Evolutionary conservation across 345 rosid species (phyloP), one percentile per base, ranked within the genome.

Genomic region (Passiflora organensis): DNA sequence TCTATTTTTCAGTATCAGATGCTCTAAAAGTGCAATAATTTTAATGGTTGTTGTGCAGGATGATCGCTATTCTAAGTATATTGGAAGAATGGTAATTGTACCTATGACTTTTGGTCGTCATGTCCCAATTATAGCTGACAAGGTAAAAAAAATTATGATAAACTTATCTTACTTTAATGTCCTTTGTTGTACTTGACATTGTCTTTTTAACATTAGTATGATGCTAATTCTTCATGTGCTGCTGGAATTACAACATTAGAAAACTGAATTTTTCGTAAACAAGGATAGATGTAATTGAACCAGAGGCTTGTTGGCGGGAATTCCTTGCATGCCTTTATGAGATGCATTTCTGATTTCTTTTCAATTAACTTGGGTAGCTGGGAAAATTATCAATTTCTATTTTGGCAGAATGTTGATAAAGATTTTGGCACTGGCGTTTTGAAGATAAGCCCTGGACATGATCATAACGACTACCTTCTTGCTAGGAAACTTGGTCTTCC

Each of bases 371-470:
- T 28, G 34, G 8, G 8, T 28, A 28, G 34, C 8, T 28, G 34
- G 34, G 34, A 2, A 8, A 28, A 28, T 28, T 3, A 2, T 2
- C 8, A 36, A 20, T 42, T 49, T 32, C 53, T 55, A 44, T 70
- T 52, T 63, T 64, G 73, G 55, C 82, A 91, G 98, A 73, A 80
- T 72, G 98, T 91, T 65, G 98, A 91, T 74, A 88, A 85, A 78
- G 98, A 91, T 56, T 88, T 91, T 74, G 98, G 98, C 73, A 91
- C 98, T 55, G 98, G 98, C 58, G 96, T 86, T 42, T 79, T 91
- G 77, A 91, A 91, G 84, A 87, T 91, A 83, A 91, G 98, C 65
- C 98, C 98, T 24, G 98, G 96, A 49, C 98, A 91, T 60, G 96
- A 91, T 81, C 98, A 91, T 67, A 91, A 82, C 52, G 98, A 91